Evolutionary conservation across 1,139 yeast genomes (phyloP).

Genomic region (Candida tetrigidarum): DNA sequence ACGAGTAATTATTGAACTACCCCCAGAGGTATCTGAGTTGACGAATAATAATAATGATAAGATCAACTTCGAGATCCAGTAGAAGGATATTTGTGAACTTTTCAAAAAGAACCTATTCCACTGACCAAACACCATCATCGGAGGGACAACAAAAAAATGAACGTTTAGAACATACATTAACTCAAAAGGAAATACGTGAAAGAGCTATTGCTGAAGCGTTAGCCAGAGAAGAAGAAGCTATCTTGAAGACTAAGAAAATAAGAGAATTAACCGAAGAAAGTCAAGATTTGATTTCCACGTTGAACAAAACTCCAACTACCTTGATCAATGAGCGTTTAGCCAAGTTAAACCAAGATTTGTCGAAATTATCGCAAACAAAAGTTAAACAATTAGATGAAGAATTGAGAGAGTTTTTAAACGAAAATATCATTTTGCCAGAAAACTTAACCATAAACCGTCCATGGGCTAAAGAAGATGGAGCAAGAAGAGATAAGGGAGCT

Average conservation of each 20-base stretch:
- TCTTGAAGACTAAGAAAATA: slow-evolving; percentile 38
- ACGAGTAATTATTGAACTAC: too few species aligned
- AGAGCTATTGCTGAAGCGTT: slow-evolving; percentile 48
- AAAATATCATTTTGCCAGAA: slow-evolving; percentile 39
- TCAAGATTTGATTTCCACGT: slow-evolving; percentile 30
- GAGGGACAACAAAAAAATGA: too few species aligned
- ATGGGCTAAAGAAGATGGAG: slow-evolving; percentile 27
- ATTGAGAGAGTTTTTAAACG: slow-evolving; percentile 42
- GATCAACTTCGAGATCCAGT: slow-evolving; percentile 6
- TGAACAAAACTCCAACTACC: slow-evolving; percentile 40
- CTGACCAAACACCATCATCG: slow-evolving; percentile 1
- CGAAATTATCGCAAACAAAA: slow-evolving; percentile 33
- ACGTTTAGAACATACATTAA: slow-evolving; percentile 14
- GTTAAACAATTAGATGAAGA: slow-evolving; percentile 48
- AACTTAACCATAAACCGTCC: slow-evolving; percentile 37
- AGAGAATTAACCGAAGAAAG: slow-evolving; percentile 39
- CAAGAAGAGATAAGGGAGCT: slow-evolving; percentile 12
- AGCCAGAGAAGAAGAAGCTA: slow-evolving; percentile 48
- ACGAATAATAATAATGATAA: slow-evolving; percentile 6
- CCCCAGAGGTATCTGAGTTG: too few species aligned
- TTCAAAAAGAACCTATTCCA: slow-evolving; percentile 4
- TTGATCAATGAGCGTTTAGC: slow-evolving; percentile 34
- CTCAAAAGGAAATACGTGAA: slow-evolving; percentile 42
- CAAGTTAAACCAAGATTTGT: slow-evolving; percentile 36
- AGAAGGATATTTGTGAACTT: slow-evolving; percentile 1